Evolutionary conservation across 805 yeast genomes (phyloP).

Genomic region (Wickerhamiella azymoides): DNA sequence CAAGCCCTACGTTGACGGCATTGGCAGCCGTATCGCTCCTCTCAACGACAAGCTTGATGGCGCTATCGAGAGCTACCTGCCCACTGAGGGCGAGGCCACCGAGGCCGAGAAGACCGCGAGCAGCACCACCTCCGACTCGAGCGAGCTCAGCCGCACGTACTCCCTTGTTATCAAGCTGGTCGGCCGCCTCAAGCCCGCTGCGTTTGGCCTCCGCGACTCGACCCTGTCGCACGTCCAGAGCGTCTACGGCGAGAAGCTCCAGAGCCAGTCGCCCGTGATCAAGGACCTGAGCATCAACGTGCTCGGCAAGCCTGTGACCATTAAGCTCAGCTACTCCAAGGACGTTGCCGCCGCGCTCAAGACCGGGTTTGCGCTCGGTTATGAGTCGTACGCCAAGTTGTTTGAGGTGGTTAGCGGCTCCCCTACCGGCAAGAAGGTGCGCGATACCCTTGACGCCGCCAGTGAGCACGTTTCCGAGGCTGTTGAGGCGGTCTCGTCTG

Average conservation of each 20-base stretch:
- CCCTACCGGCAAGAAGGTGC: conserved; percentile 1
- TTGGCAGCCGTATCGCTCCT: conserved; percentile 52
- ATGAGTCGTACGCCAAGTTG: conserved; percentile 2
- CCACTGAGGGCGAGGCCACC: conserved; percentile 22
- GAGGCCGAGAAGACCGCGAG: conserved; percentile 8
- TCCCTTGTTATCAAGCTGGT: conserved; percentile 12
- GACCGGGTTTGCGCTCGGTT: conserved; percentile 5
- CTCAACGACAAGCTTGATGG: conserved; percentile 40
- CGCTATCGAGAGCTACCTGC: conserved; percentile 33
- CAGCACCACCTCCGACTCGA: conserved; percentile 9
- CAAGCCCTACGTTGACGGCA: conserved; percentile 42
- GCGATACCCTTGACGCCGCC: no score
- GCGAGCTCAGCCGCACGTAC: conserved; percentile 10
- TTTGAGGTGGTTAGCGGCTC: not conserved
- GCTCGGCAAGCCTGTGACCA: not conserved
- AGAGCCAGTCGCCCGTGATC: conserved; percentile 3
- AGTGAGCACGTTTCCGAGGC: not conserved
- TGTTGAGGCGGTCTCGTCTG: not conserved
- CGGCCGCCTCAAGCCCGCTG: conserved; percentile 16
- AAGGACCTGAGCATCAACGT: not conserved
- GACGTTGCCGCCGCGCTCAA: conserved; percentile 2
- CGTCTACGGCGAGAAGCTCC: conserved; percentile 13
- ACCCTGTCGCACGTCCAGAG: conserved; percentile 7
- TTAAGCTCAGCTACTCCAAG: not conserved
- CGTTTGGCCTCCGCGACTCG: conserved; percentile 5